phyloP scores from a whole-genome alignment of 306 rosid species.

The Sophora flavescens region DNA sequence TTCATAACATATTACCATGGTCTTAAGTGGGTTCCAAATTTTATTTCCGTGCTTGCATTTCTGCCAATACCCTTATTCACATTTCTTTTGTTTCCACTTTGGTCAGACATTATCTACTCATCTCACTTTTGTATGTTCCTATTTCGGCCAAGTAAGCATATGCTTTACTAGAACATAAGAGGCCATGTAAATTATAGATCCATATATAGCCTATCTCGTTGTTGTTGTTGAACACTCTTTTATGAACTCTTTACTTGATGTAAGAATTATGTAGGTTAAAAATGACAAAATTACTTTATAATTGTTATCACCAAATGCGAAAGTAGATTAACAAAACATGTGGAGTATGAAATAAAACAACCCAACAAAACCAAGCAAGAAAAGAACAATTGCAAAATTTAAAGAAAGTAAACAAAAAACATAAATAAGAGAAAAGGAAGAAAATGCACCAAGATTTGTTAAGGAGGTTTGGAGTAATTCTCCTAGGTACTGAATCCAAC shows the following conservation, averaged over 20 bases:
- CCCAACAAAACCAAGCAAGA: too few relatives aligned
- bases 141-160: constrained; percentile 40
- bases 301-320: too few relatives aligned
- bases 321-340: too few relatives aligned
- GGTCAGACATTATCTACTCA: constrained; percentile 51
- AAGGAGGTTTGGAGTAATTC: too few relatives aligned
- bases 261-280: background rate
- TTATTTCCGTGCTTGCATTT: constrained; percentile 35
- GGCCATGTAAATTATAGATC: constrained; percentile 14
- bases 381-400: too few relatives aligned
- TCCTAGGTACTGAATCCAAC: too few relatives aligned
- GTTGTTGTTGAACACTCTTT: background rate
- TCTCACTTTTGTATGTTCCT: constrained; percentile 47
- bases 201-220: background rate
- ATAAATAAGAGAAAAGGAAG: too few relatives aligned
- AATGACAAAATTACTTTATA: background rate
- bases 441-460: too few relatives aligned
- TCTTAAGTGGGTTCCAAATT: constrained; percentile 38
- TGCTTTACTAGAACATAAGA: constrained; percentile 12
- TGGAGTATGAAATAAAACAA: too few relatives aligned
- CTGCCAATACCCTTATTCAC: constrained; percentile 43
- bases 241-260: background rate
- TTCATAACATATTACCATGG: constrained; percentile 42
- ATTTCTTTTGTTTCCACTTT: constrained; percentile 45
- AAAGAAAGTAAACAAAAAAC: too few relatives aligned